phyloP scores from a whole-genome alignment of 2,329 filamentous ascomycete genomes.

The Fusarium miscanthi region DNA sequence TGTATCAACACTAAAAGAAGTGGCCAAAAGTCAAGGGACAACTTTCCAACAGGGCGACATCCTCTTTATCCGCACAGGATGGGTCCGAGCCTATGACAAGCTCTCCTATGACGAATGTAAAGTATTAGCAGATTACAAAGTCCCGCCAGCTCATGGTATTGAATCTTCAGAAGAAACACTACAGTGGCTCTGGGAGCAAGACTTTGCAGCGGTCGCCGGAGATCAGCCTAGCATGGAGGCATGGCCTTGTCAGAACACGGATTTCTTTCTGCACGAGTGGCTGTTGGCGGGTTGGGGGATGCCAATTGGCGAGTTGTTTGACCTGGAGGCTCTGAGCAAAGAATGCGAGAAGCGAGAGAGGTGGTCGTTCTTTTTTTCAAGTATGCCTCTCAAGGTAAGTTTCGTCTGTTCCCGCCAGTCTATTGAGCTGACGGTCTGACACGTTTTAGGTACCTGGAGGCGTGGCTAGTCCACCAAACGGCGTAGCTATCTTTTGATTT shows the following conservation, averaged over 20 bases:
- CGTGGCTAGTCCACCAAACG: conserved; percentile 27
- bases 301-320: conserved; percentile 62
- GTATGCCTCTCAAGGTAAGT: conserved; percentile 30
- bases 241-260: conserved; percentile 52
- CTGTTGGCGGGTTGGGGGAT: conserved; percentile 62
- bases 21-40: conserved; percentile 57
- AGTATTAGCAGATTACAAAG: conserved; percentile 47
- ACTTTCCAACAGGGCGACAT: conserved; percentile 64
- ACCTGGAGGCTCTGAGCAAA: conserved; percentile 53
- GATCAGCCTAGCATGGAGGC: conserved; percentile 66
- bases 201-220: conserved; percentile 66
- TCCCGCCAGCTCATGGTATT: conserved; percentile 55
- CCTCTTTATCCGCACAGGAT: conserved; percentile 66
- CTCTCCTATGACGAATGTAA: conserved; percentile 52
- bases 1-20: conserved; percentile 54
- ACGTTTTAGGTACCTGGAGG: conserved; percentile 12
- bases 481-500: conserved; percentile 14
- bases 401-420: rapidly evolving
- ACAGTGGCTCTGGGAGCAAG: conserved; percentile 67
- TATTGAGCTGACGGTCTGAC: neutral
- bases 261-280: conserved; percentile 56
- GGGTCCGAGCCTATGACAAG: conserved; percentile 56
- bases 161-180: conserved; percentile 60
- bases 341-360: conserved; percentile 48
- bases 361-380: conserved; percentile 55